Evolutionary conservation across 2,329 filamentous ascomycete species (phyloP), one percentile per base, ranked within the genome.

Genomic region (Fusarium armeniacum): DNA sequence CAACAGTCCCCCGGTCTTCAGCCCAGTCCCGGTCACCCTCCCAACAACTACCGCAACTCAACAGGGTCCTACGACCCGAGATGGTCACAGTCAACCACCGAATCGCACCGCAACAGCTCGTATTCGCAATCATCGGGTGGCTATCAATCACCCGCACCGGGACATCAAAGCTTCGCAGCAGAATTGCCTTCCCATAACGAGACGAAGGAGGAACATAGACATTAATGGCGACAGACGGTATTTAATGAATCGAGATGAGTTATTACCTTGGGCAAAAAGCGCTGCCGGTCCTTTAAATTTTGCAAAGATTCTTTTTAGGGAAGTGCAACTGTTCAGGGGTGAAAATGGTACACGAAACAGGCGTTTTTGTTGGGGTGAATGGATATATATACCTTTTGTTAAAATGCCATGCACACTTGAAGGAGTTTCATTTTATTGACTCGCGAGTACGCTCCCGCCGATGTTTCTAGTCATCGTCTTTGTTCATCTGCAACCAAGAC

Each of bases 121-220:
- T 67, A 59, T 56, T 79, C 75, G 67, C 47, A 75, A 66, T 38
- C 61, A 0, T 73, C 71, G 4, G 43, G 40, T 15, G 79, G 79
- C 1, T 78, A 78, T 28, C 70, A 75, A 3, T 84, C 81, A 1
- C 83, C 83, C 0, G 77, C 74, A 3, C 73, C 81, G 1, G 81
- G 81, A n/a, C 78, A 79, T 52, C 82, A 81, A 69, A 75, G 74
- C 2, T 84, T 82, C 58, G 70, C 82, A 0, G 78, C 79, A 0
- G 84, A 85, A 58, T 65, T 87, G 28, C 62, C 83, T 5, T 81
- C 85, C 4, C 85, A 87, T 62, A 74, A 73, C 11, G 85, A 87
- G 77, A 83, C 81, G 3, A 72, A 65, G 1, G 84, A 85, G 68
- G 84, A 86, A 74, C 75, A 85, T 66, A 69, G 41, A 20, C 68